These are phyloP conservation scores for Phaeomoniella chlamydospora DNA, from an alignment of 2,329 filamentous ascomycete species.

Conservation along the genomic window DNA sequence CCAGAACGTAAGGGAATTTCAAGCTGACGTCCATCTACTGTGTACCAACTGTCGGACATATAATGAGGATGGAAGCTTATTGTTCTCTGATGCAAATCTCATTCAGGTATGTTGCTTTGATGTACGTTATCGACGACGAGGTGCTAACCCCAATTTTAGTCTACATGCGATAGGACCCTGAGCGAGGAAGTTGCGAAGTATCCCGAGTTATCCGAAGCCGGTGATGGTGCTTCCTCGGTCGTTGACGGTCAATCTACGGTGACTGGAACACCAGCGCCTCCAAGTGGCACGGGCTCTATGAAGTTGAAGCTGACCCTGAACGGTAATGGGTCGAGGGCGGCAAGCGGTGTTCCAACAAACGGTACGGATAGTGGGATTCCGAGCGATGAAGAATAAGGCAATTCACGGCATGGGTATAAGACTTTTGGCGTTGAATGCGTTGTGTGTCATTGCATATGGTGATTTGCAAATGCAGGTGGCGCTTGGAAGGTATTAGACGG, in stretches of 20 bases:
- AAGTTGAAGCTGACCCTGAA: slow-evolving; percentile 1
- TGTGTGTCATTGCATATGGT: no score
- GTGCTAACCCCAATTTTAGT: slow-evolving; percentile 17
- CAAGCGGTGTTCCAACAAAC: not conserved
- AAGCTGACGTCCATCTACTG: slow-evolving; percentile 67
- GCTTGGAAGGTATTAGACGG: no score
- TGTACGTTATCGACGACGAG: slow-evolving; percentile 4
- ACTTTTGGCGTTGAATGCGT: no score
- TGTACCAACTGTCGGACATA: slow-evolving; percentile 88
- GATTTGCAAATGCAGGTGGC: no score
- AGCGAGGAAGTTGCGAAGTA: slow-evolving; percentile 38
- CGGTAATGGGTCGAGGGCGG: not conserved
- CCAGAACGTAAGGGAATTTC: slow-evolving; percentile 62
- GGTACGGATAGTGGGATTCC: not conserved
- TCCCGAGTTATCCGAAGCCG: slow-evolving; percentile 29
- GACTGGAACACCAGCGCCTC: not conserved
- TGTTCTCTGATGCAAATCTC: slow-evolving; percentile 82
- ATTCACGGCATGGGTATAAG: no score
- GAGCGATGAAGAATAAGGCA: slow-evolving; percentile 1
- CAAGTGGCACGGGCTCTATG: not conserved
- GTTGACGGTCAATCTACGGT: slow-evolving; percentile 5
- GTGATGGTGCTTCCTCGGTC: slow-evolving; percentile 4
- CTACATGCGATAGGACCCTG: slow-evolving; percentile 37
- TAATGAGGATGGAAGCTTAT: slow-evolving; percentile 86
- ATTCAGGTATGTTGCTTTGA: slow-evolving; percentile 56